Conservation (phyloP, 176 grass and related monocot genomes). For the Puccinellia tenuiflora region DNA sequence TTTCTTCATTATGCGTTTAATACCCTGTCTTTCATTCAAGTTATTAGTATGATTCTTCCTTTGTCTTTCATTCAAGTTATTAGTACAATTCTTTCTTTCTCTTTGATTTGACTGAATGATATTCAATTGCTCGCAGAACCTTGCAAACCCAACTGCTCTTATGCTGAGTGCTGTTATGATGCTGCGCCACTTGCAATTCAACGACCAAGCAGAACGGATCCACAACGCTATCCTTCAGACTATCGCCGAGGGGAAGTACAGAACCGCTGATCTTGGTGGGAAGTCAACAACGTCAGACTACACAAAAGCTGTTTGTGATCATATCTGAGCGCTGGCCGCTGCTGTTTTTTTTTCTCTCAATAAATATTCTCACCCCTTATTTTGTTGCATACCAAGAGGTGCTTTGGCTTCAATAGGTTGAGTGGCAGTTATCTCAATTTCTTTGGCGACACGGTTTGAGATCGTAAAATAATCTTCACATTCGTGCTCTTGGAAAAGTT, state of each 20-base stretch:
- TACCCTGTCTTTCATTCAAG: background rate
- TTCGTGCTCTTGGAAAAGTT: slow-evolving; percentile 26
- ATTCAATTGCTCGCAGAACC: slow-evolving; percentile 54
- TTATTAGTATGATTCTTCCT: background rate
- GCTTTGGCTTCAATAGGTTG: slow-evolving; percentile 39
- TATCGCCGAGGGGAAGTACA: slow-evolving; percentile 70
- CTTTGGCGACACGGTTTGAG: slow-evolving; percentile 22
- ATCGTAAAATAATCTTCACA: slow-evolving; percentile 36
- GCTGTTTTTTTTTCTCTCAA: slow-evolving; percentile 2
- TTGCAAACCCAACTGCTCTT: slow-evolving; percentile 91
- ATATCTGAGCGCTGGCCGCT: slow-evolving; percentile 45
- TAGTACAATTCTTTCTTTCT: background rate
- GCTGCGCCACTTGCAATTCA: slow-evolving; percentile 82
- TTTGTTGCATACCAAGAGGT: slow-evolving; percentile 32
- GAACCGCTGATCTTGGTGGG: slow-evolving; percentile 81
- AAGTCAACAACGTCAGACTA: slow-evolving; percentile 73
- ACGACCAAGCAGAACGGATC: slow-evolving; percentile 75
- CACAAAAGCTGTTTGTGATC: slow-evolving; percentile 79
- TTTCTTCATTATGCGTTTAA: too few species aligned
- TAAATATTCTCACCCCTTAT: slow-evolving; percentile 12
- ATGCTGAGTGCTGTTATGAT: slow-evolving; percentile 95
- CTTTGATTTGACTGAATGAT: background rate
- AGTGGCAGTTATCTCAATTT: slow-evolving; percentile 29
- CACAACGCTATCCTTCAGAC: slow-evolving; percentile 81
- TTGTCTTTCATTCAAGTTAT: background rate